Base-by-base conservation (phyloP, 2,329 filamentous ascomycete genomes). In the Xylariaceae sp. region DNA sequence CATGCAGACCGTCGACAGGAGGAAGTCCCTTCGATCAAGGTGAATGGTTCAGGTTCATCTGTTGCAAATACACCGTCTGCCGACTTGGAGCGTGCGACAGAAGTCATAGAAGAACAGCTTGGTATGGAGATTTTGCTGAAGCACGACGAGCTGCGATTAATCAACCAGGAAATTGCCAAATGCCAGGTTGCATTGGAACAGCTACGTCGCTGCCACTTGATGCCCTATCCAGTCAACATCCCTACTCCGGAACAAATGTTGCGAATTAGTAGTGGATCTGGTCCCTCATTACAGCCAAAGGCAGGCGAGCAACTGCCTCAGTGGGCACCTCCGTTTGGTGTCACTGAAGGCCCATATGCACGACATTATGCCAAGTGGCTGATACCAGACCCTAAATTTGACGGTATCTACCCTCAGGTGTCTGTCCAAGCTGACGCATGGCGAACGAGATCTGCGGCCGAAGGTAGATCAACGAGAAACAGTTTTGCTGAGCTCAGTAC, bases 361-460 rank as follows among this genome's bases (percentile, higher is more conserved):
- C 85, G 90, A 59, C 94, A 97, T 72, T 96, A 96, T 71, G 85
- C 90, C 66, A 90, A 89, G 75, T 99, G 94, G 94, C 82, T 99
- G 58, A 85, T 97, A 52, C 89, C 88, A 45, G 90, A 96, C 69
- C 81, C 87, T 49, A 82, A 82, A 43, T 97, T 97, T 68, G 92
- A 96, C 67, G 87, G 86, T 50, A 66, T 77, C 36, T 71, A 77
- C 51, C 73, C 74, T 40, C 73, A 78, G 58, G 68, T 70, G 61
- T 69, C 72, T 49, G 69, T 70, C 31, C 67, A 69, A 42, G 56
- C 67, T 50, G 74, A 76, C 51, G 62, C 66, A 44, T 64, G 68
- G 36, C 70, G 71, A 49, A 68, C 69, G 53, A 76, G 79, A 46
- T 69, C 66, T 49, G 69, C 77, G 44, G 65, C 73, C 33, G 89